These are phyloP conservation scores for Tolypocladium ovalisporum DNA, from an alignment of 2,329 filamentous ascomycete genomes.

Conservation along the genomic window DNA sequence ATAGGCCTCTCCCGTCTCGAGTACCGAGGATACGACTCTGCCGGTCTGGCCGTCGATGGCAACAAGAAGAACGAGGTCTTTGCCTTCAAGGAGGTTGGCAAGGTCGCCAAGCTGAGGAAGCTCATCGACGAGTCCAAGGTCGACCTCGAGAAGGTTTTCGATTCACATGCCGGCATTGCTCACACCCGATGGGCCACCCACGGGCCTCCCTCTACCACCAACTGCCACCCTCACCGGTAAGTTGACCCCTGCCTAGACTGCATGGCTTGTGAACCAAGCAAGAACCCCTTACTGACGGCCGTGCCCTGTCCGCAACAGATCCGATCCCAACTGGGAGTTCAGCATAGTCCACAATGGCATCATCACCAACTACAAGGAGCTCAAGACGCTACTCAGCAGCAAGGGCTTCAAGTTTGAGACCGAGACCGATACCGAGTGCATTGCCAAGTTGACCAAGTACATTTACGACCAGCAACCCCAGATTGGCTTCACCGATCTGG, in stretches of 20 bases:
- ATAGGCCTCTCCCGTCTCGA: slow-evolving; percentile 87
- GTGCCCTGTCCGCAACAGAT: slow-evolving; percentile 41
- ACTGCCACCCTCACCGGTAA: slow-evolving; percentile 98
- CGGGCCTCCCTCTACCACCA: slow-evolving; percentile 81
- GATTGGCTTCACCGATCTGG: slow-evolving; percentile 91
- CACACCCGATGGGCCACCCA: slow-evolving; percentile 99
- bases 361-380: slow-evolving; percentile 99
- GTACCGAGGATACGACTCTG: slow-evolving; percentile 98
- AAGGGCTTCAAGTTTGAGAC: slow-evolving; percentile 99
- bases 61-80: slow-evolving; percentile 98
- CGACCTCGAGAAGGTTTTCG: slow-evolving; percentile 86
- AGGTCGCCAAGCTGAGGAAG: slow-evolving; percentile 92
- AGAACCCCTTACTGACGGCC: slow-evolving; percentile 1
- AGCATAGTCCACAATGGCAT: slow-evolving; percentile 98
- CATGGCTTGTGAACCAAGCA: neutral
- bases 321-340: slow-evolving; percentile 92
- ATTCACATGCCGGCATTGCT: slow-evolving; percentile 96
- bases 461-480: slow-evolving; percentile 89
- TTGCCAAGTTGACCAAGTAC: slow-evolving; percentile 98
- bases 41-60: slow-evolving; percentile 88
- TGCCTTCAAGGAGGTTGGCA: slow-evolving; percentile 98
- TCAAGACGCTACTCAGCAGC: slow-evolving; percentile 81
- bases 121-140: slow-evolving; percentile 76
- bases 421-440: slow-evolving; percentile 98
- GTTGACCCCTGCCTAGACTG: slow-evolving; percentile 11